A percentile compares a stretch with the other conserved stretches of the same genome.
Conservation (phyloP, 169 alveolate genomes). For the Perkinsus olseni region DNA sequence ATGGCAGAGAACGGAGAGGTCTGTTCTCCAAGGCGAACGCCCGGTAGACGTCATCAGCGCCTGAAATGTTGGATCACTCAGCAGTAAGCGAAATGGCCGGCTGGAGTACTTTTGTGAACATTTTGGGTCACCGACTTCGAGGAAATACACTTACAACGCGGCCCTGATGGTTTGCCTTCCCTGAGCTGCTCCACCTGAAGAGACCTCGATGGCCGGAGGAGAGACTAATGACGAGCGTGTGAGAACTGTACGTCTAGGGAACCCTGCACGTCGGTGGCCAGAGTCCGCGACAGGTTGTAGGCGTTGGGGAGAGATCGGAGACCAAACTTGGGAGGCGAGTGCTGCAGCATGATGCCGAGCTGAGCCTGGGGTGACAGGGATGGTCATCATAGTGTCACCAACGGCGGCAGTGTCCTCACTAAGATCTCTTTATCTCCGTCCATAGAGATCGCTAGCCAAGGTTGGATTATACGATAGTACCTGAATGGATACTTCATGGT, state of each 20-base stretch:
- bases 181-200: not conserved
- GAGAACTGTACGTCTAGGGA: not conserved
- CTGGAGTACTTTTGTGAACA: not conserved
- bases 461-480: not conserved
- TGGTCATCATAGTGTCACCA: not conserved
- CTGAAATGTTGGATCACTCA: not conserved
- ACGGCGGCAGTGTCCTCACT: not conserved
- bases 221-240: not conserved
- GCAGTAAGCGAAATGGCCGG: not conserved
- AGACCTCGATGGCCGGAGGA: not conserved
- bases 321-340: not conserved
- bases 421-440: not conserved
- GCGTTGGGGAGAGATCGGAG: not conserved
- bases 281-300: not conserved
- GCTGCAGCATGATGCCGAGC: not conserved
- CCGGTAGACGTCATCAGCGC: not conserved
- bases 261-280: not conserved
- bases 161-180: not conserved
- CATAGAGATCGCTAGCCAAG: not conserved
- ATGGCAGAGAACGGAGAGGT: not conserved
- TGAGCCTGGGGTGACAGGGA: not conserved
- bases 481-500: not conserved
- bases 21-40: not conserved
- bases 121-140: not conserved
- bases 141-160: not conserved